These are phyloP conservation scores for Melanogaster broomeanus DNA, from an alignment of 768 basidiomycete genomes.

Conservation along the genomic window DNA sequence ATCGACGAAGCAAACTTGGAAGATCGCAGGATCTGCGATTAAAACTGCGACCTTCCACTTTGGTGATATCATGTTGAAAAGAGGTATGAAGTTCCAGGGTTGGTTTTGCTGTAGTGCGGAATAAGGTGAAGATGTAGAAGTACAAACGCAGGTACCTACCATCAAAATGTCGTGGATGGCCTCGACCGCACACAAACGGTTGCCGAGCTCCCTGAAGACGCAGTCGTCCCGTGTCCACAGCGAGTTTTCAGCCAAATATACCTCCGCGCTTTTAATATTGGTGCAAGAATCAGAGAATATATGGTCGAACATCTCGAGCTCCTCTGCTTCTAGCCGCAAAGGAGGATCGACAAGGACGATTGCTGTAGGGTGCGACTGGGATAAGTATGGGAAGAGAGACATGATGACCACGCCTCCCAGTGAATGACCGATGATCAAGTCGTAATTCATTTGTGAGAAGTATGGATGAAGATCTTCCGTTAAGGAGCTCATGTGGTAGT, in stretches of 20 bases:
- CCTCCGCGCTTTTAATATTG: not conserved
- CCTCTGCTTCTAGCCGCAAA: not conserved
- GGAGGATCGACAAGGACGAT: constrained; percentile 13
- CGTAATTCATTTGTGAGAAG: constrained; percentile 10
- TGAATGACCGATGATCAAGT: constrained; percentile 21
- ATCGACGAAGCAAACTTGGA: constrained; percentile 7
- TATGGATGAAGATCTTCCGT: constrained; percentile 14
- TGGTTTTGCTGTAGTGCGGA: constrained; percentile 8
- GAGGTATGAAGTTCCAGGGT: constrained; percentile 17
- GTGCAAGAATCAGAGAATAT: not conserved
- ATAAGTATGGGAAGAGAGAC: constrained; percentile 16
- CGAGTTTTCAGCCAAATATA: constrained; percentile 9
- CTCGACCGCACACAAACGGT: constrained; percentile 2
- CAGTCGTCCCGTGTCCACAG: constrained; percentile 11
- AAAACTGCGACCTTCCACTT: constrained; percentile 8
- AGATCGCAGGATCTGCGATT: constrained; percentile 8
- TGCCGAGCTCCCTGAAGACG: constrained; percentile 8
- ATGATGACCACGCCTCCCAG: constrained; percentile 13
- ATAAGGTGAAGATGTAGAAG: not conserved
- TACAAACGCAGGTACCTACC: not conserved
- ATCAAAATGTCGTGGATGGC: constrained; percentile 5
- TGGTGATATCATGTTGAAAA: constrained; percentile 2
- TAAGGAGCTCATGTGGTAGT: constrained; percentile 9
- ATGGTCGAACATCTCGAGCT: not conserved
- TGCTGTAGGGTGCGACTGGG: not conserved